Percentiles rank a stretch among this genome's conserved stretches.
These are phyloP conservation scores for Debaryomycetaceae sp. DNA, from an alignment of 1,139 yeast genomes.

Conservation along the genomic window DNA sequence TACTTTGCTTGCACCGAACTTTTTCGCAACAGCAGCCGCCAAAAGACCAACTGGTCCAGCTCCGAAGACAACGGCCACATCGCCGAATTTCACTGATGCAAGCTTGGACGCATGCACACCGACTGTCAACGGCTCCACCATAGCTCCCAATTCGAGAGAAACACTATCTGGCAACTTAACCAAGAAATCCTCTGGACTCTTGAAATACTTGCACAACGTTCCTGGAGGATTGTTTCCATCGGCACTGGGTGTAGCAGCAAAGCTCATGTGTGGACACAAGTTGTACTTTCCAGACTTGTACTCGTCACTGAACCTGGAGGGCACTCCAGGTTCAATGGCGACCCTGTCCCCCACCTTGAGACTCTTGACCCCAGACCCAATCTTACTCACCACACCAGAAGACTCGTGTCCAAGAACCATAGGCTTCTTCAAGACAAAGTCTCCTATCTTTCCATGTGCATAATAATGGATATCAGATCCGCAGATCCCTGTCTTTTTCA, in stretches of 20 bases:
- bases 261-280: conserved; percentile 77
- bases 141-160: conserved; percentile 80
- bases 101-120: conserved; percentile 80
- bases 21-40: conserved; percentile 72
- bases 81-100: conserved; percentile 69
- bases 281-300: conserved; percentile 77
- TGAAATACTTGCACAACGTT: conserved; percentile 67
- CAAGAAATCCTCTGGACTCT: conserved; percentile 81
- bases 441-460: conserved; percentile 75
- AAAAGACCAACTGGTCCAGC: conserved; percentile 93
- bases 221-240: conserved; percentile 53
- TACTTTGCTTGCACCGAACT: conserved; percentile 76
- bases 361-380: conserved; percentile 58
- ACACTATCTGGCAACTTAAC: conserved; percentile 76
- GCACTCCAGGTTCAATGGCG: conserved; percentile 73
- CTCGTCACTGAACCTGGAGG: conserved; percentile 70
- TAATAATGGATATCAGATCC: conserved; percentile 87
- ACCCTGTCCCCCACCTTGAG: conserved; percentile 76
- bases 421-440: conserved; percentile 58
- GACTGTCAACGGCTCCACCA: conserved; percentile 84
- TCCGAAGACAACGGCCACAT: conserved; percentile 75
- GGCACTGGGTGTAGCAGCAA: conserved; percentile 76
- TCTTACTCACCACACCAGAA: conserved; percentile 65
- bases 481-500: conserved; percentile 79
- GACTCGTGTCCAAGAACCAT: conserved; percentile 80